Evolutionary conservation across 2,329 filamentous ascomycete species (phyloP).

Genomic region (Fusarium humuli): DNA sequence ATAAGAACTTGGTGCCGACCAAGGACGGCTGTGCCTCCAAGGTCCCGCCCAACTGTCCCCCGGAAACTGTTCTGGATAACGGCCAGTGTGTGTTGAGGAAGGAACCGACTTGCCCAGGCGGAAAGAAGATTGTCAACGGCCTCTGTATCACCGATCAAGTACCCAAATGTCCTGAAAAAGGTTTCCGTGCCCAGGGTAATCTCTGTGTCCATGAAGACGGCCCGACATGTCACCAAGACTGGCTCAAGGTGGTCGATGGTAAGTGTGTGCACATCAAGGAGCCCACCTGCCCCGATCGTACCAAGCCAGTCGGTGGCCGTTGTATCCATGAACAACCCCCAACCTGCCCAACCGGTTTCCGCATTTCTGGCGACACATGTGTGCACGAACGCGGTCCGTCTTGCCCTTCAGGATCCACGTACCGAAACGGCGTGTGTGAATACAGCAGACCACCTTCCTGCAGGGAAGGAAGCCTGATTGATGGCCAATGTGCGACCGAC

Average conservation of each 20-base stretch:
- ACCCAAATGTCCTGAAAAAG: background rate
- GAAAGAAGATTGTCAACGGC: slow-evolving; percentile 2
- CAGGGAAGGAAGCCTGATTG: background rate
- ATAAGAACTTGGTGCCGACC: background rate
- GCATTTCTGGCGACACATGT: background rate
- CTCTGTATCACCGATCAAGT: background rate
- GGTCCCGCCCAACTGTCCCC: background rate
- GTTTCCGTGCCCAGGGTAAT: background rate
- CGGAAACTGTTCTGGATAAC: background rate
- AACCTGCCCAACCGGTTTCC: background rate
- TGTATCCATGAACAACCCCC: background rate
- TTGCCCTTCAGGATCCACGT: background rate
- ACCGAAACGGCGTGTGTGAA: background rate
- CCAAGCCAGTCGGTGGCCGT: background rate
- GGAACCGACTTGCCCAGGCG: background rate
- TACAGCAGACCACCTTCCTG: background rate
- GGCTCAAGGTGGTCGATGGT: slow-evolving; percentile 1
- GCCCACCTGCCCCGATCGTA: background rate
- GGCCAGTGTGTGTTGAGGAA: background rate
- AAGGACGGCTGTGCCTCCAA: slow-evolving; percentile 5
- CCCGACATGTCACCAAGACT: slow-evolving; percentile 1
- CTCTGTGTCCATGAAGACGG: background rate
- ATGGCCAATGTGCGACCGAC: background rate
- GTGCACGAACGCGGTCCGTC: background rate
- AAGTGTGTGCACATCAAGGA: background rate